Evolutionary conservation across 2,329 filamentous ascomycete species (phyloP), one percentile per base, ranked within the genome.

Genomic region (Cercospora canescens): DNA sequence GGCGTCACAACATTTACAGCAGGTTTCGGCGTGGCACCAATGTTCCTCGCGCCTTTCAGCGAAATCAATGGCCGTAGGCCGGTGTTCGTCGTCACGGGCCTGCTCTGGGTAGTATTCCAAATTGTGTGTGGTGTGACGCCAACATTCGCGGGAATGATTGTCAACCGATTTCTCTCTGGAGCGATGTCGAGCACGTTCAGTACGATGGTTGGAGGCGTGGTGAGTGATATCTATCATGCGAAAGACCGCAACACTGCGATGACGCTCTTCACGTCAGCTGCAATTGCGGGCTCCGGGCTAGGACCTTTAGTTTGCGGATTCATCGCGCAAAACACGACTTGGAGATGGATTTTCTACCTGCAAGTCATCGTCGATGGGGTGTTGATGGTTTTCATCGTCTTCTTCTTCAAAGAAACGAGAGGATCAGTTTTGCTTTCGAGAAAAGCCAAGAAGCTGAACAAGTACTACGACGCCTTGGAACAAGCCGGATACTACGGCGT

Each of bases 281-380:
- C 93, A 0, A 81, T 97, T 0, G 84, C 90, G 9, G 94, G 93
- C 0, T 96, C 93, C 0, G 93, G 93, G 0, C 80, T 90, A 0
- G 94, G 93, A 0, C 93, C 93, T 0, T 75, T 97, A 6, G 81
- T 93, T 0, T 86, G 86, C 4, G 87, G 91, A 0, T 87, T 89
- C 54, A 87, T 97, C 68, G 87, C 89, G 0, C 81, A 91, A 37
- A 83, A 87, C 59, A 83, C 87, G 1, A 84, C 80, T 4, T 96
- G 92, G 92, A 87, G 92, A 68, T 97, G 93, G 93, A 87, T 94
- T 0, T 96, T 96, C 76, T 96, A 93, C 85, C 84, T 94, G 30
- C 94, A 97, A 72, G 87, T 88, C 7, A 93, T 97, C 54, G 80
- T 86, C 24, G 87, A 89, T 62, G 88, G 83, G 0, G 76, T 88